phyloP scores from a whole-genome alignment of 2,329 filamentous ascomycete species.

The Phyllosticta citriasiana region DNA sequence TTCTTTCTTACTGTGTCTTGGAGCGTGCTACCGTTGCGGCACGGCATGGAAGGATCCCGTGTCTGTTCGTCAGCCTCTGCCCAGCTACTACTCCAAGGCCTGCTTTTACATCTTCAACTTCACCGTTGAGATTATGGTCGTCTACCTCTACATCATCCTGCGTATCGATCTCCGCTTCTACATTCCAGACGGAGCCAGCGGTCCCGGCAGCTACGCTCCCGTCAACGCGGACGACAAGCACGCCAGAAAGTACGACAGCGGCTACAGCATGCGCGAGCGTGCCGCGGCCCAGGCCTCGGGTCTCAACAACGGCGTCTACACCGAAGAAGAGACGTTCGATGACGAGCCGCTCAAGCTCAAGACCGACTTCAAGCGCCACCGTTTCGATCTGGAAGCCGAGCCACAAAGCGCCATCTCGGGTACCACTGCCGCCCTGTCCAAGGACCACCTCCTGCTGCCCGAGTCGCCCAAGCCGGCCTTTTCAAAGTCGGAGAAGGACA shows the following conservation, averaged over 20 bases:
- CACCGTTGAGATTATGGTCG: conserved; percentile 58
- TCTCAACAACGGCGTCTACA: conserved; percentile 3
- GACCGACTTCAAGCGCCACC: conserved; percentile 5
- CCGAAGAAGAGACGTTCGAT: conserved; percentile 9
- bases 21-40: conserved; percentile 58
- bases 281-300: not conserved
- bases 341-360: conserved; percentile 5
- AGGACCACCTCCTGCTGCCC: conserved; percentile 9
- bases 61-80: conserved; percentile 42
- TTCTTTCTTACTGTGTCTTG: conserved; percentile 52
- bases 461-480: conserved; percentile 5
- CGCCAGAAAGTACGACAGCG: conserved; percentile 7
- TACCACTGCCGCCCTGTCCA: conserved; percentile 7
- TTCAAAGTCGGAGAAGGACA: conserved; percentile 2
- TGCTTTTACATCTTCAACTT: conserved; percentile 78
- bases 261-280: not conserved
- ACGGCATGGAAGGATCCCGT: conserved; percentile 42
- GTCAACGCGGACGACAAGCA: not conserved
- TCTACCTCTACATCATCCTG: conserved; percentile 54
- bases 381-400: conserved; percentile 7
- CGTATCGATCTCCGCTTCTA: conserved; percentile 69
- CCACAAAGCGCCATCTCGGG: conserved; percentile 9
- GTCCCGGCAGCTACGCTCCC: conserved; percentile 38
- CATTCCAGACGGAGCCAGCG: conserved; percentile 59
- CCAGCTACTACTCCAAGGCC: conserved; percentile 61